Evolutionary conservation across 495 filamentous ascomycete genomes (phyloP).

Genomic region (Aspergillus avenaceus): DNA sequence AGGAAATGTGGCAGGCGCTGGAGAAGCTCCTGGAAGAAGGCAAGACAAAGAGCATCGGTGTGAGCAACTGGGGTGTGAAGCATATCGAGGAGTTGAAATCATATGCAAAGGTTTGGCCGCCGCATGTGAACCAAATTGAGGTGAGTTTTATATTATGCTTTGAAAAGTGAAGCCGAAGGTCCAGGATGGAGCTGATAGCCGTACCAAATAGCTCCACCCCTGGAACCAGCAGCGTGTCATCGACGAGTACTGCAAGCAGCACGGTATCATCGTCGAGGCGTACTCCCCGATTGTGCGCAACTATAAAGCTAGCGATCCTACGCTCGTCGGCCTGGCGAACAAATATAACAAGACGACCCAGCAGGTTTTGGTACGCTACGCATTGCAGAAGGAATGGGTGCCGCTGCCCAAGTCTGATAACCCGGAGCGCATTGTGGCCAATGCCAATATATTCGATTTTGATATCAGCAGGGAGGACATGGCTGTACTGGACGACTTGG

Average conservation of each 20-base stretch:
- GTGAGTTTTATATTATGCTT: conserved; percentile 29
- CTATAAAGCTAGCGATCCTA: conserved; percentile 54
- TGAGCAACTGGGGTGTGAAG: conserved; percentile 63
- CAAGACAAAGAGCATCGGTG: conserved; percentile 58
- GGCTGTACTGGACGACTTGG: conserved; percentile 56
- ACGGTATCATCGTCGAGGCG: conserved; percentile 61
- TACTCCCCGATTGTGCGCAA: conserved; percentile 65
- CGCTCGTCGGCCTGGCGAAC: conserved; percentile 46
- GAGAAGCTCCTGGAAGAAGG: conserved; percentile 57
- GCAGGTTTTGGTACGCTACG: conserved; percentile 52
- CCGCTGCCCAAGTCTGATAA: conserved; percentile 70
- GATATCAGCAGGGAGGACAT: conserved; percentile 61
- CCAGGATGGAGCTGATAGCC: conserved; percentile 1
- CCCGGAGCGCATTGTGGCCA: conserved; percentile 57
- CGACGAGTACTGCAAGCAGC: conserved; percentile 54
- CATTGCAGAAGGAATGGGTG: conserved; percentile 66
- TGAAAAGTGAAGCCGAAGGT: too few relatives aligned
- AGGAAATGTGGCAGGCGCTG: conserved; percentile 62
- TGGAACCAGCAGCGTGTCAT: conserved; percentile 63
- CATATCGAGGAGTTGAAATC: conserved; percentile 60
- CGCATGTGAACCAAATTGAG: conserved; percentile 68
- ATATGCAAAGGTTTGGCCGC: conserved; percentile 60
- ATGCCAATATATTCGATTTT: conserved; percentile 64
- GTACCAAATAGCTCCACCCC: conserved; percentile 52
- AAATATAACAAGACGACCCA: conserved; percentile 49